A percentile compares a stretch with the other conserved stretches of the same genome.
phyloP scores from a whole-genome alignment of 2,329 filamentous ascomycete genomes.

The Scytalidium lignicola region DNA sequence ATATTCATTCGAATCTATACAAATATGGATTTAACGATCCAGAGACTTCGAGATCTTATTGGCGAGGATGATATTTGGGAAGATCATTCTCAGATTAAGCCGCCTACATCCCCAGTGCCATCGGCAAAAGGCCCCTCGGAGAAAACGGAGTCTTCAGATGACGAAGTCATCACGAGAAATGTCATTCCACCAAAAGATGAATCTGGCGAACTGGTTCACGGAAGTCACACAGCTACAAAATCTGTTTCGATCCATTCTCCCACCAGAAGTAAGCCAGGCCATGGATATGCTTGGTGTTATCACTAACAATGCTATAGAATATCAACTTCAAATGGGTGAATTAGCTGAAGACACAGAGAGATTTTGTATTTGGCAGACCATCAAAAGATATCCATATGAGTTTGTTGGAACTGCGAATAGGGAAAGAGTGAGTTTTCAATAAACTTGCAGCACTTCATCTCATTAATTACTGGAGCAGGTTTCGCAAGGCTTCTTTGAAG shows the following conservation, averaged over 20 bases:
- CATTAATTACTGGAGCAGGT: constrained; percentile 9
- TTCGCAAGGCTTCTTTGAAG: constrained; percentile 44
- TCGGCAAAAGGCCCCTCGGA: constrained; percentile 9
- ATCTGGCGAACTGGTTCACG: not conserved
- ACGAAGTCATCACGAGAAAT: constrained; percentile 5
- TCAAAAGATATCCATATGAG: constrained; percentile 53
- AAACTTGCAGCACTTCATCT: too few relatives aligned
- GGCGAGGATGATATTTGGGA: constrained; percentile 5
- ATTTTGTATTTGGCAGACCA: constrained; percentile 48
- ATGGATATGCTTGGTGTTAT: not conserved
- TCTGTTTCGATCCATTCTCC: not conserved
- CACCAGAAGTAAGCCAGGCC: not conserved
- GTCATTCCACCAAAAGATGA: not conserved
- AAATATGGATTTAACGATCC: constrained; percentile 3
- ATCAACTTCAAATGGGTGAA: constrained; percentile 20
- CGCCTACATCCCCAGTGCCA: not conserved
- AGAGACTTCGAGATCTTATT: constrained; percentile 11
- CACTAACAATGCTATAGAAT: constrained; percentile 1
- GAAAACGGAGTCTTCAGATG: constrained; percentile 15
- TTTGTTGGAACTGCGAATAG: constrained; percentile 52
- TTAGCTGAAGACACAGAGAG: constrained; percentile 19
- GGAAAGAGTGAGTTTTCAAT: constrained; percentile 36
- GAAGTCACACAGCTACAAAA: not conserved
- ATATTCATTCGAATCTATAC: not conserved
- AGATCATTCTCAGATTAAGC: not conserved